Percentiles rank a stretch among this genome's conserved stretches.
Conservation (phyloP, 306 rosid species). For the Casuarina cunninghamiana region DNA sequence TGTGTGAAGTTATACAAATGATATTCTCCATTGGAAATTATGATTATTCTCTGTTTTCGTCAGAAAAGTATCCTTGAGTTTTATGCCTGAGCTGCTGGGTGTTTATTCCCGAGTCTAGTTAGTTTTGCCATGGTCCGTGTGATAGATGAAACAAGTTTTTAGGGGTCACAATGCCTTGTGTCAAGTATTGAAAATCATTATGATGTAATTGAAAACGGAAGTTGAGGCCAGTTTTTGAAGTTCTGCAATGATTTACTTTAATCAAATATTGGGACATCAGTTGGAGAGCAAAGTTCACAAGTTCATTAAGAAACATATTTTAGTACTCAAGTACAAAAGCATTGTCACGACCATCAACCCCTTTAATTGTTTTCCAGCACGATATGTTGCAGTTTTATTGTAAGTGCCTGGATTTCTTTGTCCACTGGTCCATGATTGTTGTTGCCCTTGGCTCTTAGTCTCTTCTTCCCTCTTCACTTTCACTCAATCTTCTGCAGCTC, state of each 20-base stretch:
- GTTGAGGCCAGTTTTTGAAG: background rate
- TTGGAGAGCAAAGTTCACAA: background rate
- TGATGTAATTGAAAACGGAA: background rate
- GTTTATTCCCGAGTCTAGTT: background rate
- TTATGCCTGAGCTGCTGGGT: background rate
- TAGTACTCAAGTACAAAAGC: background rate
- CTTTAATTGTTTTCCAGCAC: background rate
- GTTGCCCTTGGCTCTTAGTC: background rate
- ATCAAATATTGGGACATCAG: background rate
- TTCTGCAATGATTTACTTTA: background rate
- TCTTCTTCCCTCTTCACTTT: background rate
- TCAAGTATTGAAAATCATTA: background rate
- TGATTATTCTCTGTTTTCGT: background rate
- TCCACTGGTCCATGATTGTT: background rate
- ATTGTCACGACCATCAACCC: background rate
- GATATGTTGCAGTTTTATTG: background rate
- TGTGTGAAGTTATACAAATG: slow-evolving; percentile 2
- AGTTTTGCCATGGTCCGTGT: background rate
- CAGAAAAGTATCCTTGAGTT: background rate
- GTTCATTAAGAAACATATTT: background rate
- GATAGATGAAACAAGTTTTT: background rate
- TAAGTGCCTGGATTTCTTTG: background rate
- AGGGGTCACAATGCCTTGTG: background rate
- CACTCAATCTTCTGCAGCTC: background rate
- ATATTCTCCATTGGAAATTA: background rate